Conservation (phyloP, 257 asterid species). For the Solanum paucissectum region DNA sequence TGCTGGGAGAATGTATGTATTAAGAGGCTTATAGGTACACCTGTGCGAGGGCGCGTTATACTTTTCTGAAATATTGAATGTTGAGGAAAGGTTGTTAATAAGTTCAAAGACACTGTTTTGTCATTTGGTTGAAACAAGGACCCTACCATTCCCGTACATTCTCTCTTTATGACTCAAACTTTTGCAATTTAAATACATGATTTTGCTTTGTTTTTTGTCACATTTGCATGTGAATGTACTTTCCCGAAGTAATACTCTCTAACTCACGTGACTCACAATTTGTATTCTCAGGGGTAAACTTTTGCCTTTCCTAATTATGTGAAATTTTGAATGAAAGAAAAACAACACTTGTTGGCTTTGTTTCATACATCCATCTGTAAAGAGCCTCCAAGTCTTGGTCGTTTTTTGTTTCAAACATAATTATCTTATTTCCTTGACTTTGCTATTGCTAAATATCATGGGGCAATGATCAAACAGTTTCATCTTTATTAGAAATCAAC, state of each 20-base stretch:
- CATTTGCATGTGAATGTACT: constrained; percentile 62
- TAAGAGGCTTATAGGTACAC: not conserved
- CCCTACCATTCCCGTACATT: constrained; percentile 1
- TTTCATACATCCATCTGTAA: not conserved
- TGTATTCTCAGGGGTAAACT: not conserved
- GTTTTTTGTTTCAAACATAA: not conserved
- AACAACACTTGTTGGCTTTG: not conserved
- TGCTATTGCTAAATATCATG: not conserved
- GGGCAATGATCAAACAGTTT: not conserved
- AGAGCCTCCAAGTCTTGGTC: not conserved
- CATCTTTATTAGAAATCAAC: not conserved
- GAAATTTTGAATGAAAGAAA: not conserved
- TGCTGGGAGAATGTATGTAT: not conserved
- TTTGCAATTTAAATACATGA: constrained; percentile 22
- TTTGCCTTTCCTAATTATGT: not conserved
- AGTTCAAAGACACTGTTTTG: not conserved
- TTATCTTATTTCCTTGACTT: not conserved
- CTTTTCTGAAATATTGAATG: not conserved
- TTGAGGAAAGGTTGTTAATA: not conserved
- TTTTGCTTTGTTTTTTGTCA: constrained; percentile 31
- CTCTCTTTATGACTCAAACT: constrained; percentile 10
- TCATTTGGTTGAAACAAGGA: not conserved
- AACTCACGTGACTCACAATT: constrained; percentile 36
- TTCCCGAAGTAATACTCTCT: constrained; percentile 24
- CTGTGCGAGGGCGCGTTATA: not conserved